These are phyloP conservation scores for Phytophthora sojae DNA, from an alignment of 352 stramenopile genomes.

Conservation along the genomic window DNA sequence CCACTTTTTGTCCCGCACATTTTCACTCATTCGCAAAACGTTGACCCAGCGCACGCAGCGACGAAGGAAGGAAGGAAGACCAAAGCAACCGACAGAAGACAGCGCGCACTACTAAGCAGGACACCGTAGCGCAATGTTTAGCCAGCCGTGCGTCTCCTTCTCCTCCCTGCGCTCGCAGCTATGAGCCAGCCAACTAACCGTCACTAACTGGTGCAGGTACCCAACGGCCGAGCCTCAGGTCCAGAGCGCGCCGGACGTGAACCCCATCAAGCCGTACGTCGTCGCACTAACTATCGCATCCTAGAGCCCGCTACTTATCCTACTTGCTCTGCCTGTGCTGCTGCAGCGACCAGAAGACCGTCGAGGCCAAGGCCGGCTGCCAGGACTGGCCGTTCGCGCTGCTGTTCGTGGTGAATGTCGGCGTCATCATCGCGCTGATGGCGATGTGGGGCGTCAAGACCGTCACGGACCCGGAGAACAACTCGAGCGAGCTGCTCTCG, in stretches of 20 bases:
- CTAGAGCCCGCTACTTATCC: not conserved
- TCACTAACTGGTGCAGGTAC: slow-evolving; percentile 36
- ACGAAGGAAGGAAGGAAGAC: not conserved
- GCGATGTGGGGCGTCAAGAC: slow-evolving; percentile 74
- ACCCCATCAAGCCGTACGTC: slow-evolving; percentile 76
- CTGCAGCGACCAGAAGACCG: slow-evolving; percentile 41
- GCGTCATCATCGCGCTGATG: slow-evolving; percentile 73
- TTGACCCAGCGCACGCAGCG: slow-evolving; percentile 1
- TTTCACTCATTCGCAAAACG: slow-evolving; percentile 23
- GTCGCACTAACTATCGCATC: not conserved
- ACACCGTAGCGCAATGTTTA: slow-evolving; percentile 30
- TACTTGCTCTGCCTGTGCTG: slow-evolving; percentile 6
- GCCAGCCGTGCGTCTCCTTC: slow-evolving; percentile 37
- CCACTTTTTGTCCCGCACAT: slow-evolving; percentile 28
- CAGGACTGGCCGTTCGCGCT: slow-evolving; percentile 86
- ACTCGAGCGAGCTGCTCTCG: slow-evolving; percentile 56
- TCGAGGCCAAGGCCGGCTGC: slow-evolving; percentile 45
- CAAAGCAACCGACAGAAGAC: not conserved
- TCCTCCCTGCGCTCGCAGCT: not conserved
- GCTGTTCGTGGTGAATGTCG: slow-evolving; percentile 82
- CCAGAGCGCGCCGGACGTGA: slow-evolving; percentile 55
- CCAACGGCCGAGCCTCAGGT: slow-evolving; percentile 34
- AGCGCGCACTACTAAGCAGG: slow-evolving; percentile 3
- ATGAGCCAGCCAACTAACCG: not conserved
- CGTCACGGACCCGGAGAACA: slow-evolving; percentile 50